Evolutionary conservation across 1,284 basidiomycete genomes (phyloP), one percentile per base, ranked within the genome.

Genomic region (Apiotrichum laibachii): DNA sequence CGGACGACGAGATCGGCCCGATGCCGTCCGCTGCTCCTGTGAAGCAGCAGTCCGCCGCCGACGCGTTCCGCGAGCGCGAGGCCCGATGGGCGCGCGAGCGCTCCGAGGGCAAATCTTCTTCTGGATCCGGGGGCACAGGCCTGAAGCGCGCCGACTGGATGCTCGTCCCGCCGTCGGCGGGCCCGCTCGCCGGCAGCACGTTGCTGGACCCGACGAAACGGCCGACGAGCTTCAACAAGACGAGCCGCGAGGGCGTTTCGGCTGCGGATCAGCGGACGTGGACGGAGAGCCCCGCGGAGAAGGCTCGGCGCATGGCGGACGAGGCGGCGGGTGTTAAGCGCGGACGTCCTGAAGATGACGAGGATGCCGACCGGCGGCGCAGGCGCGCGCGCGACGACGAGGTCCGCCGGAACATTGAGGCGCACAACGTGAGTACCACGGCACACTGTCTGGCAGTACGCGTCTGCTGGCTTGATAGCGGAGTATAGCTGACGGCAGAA

Each of bases 241-340:
- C 67, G 1, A 60, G 63, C 19, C 53, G 81, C 1, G 73, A 65
- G 73, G 62, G 76, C 77, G 68, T 71, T 6, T 55, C 67, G 16
- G 80, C 77, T 37, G 61, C 86, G 58, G 83, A 78, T 56, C 65
- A 65, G 46, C 86, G 86, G 1, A 81, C 92, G 2, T 96, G 92
- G 92, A 96, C 92, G 0, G 92, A 96, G 80, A 95, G 92, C 0
- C 93, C 92, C 0, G 86, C 85, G 0, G 90, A 96, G 69, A 83
- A 88, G 15, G 88, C 89, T 68, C 86, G 92, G 70, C 83, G 92
- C 2, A 78, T 94, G 16, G 86, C 85, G 2, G 92, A 95, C 71
- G 93, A 95, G 72, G 85, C 92, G 1, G 83, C 86, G 16, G 92
- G 92, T 11, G 88, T 88, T 73, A 89, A 88, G 72, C 82, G 89